Evolutionary conservation across 2,329 filamentous ascomycete species (phyloP).

Genomic region (Bipolaris cookei): DNA sequence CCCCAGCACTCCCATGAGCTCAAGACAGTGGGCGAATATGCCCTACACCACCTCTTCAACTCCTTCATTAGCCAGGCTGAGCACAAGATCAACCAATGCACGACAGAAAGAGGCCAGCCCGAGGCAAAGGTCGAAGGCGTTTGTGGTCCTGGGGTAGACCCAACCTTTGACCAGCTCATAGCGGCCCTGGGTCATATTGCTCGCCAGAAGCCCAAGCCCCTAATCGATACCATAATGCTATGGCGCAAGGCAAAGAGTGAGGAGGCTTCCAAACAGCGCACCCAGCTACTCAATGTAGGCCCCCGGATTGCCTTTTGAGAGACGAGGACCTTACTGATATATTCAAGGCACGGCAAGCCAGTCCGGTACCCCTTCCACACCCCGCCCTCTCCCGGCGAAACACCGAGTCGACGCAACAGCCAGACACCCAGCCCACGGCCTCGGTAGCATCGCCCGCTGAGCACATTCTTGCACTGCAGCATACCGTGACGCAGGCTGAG

Average conservation of each 20-base stretch:
- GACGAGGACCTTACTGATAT: constrained; percentile 23
- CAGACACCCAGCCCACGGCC: constrained; percentile 32
- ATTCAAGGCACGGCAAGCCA: constrained; percentile 39
- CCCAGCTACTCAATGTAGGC: constrained; percentile 42
- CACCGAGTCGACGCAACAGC: constrained; percentile 43
- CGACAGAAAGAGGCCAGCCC: constrained; percentile 77
- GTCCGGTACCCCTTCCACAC: constrained; percentile 28
- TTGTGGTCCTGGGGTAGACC: constrained; percentile 87
- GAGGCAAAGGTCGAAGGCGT: constrained; percentile 87
- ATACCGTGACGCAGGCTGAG: constrained; percentile 79
- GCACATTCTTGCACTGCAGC: constrained; percentile 61
- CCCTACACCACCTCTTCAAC: constrained; percentile 93
- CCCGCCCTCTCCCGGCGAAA: constrained; percentile 45
- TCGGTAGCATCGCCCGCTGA: constrained; percentile 38
- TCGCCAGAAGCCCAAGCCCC: constrained; percentile 87
- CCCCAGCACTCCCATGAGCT: constrained; percentile 72
- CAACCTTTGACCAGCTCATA: constrained; percentile 91
- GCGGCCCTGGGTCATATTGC: constrained; percentile 92
- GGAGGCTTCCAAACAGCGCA: constrained; percentile 61
- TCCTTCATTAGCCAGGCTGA: constrained; percentile 98
- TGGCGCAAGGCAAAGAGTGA: constrained; percentile 98
- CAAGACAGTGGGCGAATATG: constrained; percentile 97
- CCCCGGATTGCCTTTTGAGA: background rate
- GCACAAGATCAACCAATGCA: constrained; percentile 89
- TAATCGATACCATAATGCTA: constrained; percentile 97